phyloP scores from a whole-genome alignment of 2,329 filamentous ascomycete genomes.

The Apiospora koreana region DNA sequence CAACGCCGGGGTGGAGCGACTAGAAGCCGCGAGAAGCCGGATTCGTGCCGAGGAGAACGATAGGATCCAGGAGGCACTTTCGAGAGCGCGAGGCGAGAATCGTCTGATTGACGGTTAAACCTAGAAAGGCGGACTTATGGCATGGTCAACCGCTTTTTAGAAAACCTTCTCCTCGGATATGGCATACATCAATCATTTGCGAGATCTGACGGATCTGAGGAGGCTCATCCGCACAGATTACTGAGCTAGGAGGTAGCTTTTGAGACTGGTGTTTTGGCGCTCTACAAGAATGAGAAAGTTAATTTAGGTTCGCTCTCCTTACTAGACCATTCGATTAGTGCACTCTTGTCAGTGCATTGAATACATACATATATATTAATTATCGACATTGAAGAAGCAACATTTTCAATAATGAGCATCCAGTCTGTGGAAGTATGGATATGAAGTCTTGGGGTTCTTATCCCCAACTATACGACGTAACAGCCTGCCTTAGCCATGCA shows the following conservation, averaged over 20 bases:
- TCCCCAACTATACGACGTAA: too few relatives aligned
- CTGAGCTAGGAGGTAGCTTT: background rate
- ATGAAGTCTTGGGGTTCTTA: too few relatives aligned
- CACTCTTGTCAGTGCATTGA: background rate
- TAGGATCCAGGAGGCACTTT: constrained; percentile 52
- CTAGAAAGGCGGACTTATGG: background rate
- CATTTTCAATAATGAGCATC: too few relatives aligned
- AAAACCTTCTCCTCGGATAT: background rate
- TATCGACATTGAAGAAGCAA: background rate
- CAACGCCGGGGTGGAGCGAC: constrained; percentile 68
- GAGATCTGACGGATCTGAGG: background rate
- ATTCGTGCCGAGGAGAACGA: constrained; percentile 62
- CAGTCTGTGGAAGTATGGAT: too few relatives aligned
- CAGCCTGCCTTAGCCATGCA: too few relatives aligned
- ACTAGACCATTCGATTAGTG: background rate
- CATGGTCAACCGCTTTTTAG: background rate
- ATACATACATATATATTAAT: background rate
- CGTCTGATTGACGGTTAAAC: constrained; percentile 41
- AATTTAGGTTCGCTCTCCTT: background rate
- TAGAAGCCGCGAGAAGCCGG: constrained; percentile 64
- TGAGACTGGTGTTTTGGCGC: background rate
- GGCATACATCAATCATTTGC: background rate
- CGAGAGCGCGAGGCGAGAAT: constrained; percentile 45
- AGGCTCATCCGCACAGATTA: background rate
- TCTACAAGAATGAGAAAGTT: background rate